Evolutionary conservation across 2,329 filamentous ascomycete species (phyloP).

Genomic region (Arachnopeziza araneosa): DNA sequence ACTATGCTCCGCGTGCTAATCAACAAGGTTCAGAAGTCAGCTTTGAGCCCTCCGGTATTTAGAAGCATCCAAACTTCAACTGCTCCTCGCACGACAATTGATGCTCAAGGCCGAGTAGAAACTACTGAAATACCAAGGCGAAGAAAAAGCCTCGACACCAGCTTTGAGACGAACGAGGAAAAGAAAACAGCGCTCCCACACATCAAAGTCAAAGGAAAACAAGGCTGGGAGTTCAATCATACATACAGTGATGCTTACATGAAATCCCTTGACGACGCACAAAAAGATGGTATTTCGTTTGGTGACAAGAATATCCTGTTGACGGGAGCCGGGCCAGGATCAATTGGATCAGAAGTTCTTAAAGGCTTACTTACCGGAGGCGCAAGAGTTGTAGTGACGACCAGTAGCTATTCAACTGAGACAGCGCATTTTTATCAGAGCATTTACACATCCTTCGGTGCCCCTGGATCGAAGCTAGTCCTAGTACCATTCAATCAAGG

Average conservation of each 20-base stretch:
- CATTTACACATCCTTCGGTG: constrained; percentile 89
- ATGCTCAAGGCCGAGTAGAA: no score
- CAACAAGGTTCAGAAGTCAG: no score
- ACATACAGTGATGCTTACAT: constrained; percentile 42
- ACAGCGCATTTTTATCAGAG: constrained; percentile 97
- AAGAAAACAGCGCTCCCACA: no score
- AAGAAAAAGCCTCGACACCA: no score
- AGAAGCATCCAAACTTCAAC: no score
- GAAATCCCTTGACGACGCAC: no score
- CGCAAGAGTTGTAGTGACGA: constrained; percentile 91
- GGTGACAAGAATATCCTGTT: constrained; percentile 24
- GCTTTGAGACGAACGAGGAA: no score
- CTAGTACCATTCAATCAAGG: constrained; percentile 98
- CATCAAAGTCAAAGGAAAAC: constrained; percentile 39
- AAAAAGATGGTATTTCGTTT: constrained; percentile 5
- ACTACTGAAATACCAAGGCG: no score
- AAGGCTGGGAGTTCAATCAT: constrained; percentile 98
- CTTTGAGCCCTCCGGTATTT: no score
- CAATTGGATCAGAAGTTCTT: constrained; percentile 34
- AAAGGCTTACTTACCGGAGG: constrained; percentile 83
- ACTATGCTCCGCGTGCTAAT: no score
- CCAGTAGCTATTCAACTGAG: constrained; percentile 88
- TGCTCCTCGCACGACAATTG: no score
- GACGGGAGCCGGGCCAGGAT: constrained; percentile 34
- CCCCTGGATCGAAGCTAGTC: constrained; percentile 85